Base-by-base conservation (phyloP, 2,329 filamentous ascomycete species). In the Aspergillus ruber region DNA sequence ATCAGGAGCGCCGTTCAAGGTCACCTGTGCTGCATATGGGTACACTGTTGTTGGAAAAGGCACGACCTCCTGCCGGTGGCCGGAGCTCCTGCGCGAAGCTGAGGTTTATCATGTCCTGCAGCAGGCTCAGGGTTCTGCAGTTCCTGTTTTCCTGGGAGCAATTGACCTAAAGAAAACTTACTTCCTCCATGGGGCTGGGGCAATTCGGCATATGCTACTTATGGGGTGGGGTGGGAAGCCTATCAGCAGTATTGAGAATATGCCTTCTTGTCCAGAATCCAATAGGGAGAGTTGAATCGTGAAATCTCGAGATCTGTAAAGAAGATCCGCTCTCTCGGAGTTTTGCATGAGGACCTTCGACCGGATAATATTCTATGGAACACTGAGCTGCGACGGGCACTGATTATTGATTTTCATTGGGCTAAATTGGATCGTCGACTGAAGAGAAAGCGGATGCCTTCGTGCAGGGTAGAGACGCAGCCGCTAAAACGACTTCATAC, bases 1-100 rank as follows among this genome's bases (percentile, higher is more conserved):
- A 20, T 62, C 50, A 13, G 59, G 62, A 6, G 57, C 55, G 6
- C 56, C 54, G 4, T 64, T 66, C 48, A 65, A 63, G 46, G 44
- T 66, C 23, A 56, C 57, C 10, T 62, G 49, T 45, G 27, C 29
- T 6, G 21, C 21, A 21, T 21, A 21, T 21, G 21, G 5, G 21
- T 21, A 21, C 21, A 21, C 21, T 21, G 21, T 5, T 21, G 21
- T 21, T 21, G 21, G 21, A 21, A 21, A 21, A 21, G 21, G 21
- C 21, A 21, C 21, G 21, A 21, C 21, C 21, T 21, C 21, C 21
- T 21, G 21, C 21, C 21, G 2, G 21, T 21, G 21, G 21, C 21
- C 2, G 21, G 21, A 21, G 21, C 21, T 21, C 21, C 6, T 21
- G 21, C 21, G 21, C 21, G 21, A 21, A 21, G 21, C 21, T 5